Base-by-base conservation (phyloP, 441 rosid species). In the Populus hybrid region DNA sequence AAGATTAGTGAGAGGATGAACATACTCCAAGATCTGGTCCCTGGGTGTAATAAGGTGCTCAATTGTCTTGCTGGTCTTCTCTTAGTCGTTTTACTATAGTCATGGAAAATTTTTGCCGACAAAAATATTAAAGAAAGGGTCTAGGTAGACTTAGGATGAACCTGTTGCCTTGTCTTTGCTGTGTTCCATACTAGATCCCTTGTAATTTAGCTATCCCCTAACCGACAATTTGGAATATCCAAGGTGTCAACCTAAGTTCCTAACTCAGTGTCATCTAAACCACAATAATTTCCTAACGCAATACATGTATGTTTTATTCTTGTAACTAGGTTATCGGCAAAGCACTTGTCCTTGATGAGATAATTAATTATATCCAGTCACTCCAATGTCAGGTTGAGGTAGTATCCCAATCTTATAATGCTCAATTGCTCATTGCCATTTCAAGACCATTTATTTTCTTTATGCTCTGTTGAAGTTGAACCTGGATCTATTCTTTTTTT, bases 1-100 rank as follows among this genome's bases (percentile, higher is more conserved):
- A 94, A 91, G 84, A 93, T 94, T 70, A 85, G 97, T 36, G 98
- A 94, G 81, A 88, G 98, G 87, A 94, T 94, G 97, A 93, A 88
- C 84, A 87, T 89, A 75, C 95, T 90, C 61, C 95, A 93, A 85
- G 97, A 91, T 80, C 79, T 94, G 87, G 96, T 94, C 8, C 96
- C 96, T 28, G 96, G 97, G 70, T 92, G 97, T 82, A 90, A 90
- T 74, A 92, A 94, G 93, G 98, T 94, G 83, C 81, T 16, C 73
- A n/a, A 28, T 61, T 71, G 66, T 50, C 24, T 2, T 21, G 23
- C 32, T 28, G 6, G 67, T 63, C 50, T 80, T 67, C 35, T 40
- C 32, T 46, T 77, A 70, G 40, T 34, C 68, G 54, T 65, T 54
- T 30, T 24, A 2, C n/a, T 50, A 36, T 46, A 12, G 10, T 77